Evolutionary conservation across 495 filamentous ascomycete genomes (phyloP).

Genomic region (Hyaloscypha finlandica): DNA sequence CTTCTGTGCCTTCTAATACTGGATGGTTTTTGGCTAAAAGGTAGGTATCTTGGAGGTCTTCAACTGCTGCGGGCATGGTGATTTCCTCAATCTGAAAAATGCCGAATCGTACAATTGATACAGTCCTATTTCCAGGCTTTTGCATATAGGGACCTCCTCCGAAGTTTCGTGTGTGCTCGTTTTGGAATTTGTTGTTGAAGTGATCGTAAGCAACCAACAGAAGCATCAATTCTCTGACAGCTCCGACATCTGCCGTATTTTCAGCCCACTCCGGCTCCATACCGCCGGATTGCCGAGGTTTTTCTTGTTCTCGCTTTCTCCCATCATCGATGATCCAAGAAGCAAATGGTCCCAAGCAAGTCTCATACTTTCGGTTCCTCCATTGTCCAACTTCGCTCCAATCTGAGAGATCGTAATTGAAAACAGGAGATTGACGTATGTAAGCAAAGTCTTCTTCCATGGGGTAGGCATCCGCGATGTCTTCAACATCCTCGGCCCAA

Average conservation of each 20-base stretch:
- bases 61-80: conserved; percentile 16
- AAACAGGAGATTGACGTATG: conserved; percentile 21
- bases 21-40: conserved; percentile 12
- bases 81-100: conserved; percentile 23
- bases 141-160: conserved; percentile 11
- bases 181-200: conserved; percentile 17
- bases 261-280: conserved; percentile 17
- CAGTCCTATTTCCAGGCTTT: conserved; percentile 18
- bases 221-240: conserved; percentile 22
- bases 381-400: conserved; percentile 19
- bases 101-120: conserved; percentile 22
- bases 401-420: conserved; percentile 22
- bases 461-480: no score
- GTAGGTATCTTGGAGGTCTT: conserved; percentile 3
- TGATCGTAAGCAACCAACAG: conserved; percentile 24
- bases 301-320: conserved; percentile 14
- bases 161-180: no score
- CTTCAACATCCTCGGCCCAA: background rate
- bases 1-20: conserved; percentile 15
- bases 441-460: conserved; percentile 20
- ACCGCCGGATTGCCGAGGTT: conserved; percentile 6
- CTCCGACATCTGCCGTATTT: conserved; percentile 15
- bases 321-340: conserved; percentile 25
- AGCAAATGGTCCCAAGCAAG: conserved; percentile 22
- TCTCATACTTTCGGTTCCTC: conserved; percentile 21